Evolutionary conservation across 345 rosid genomes (phyloP), one percentile per base, ranked within the genome.

Genomic region (Ceriops zippeliana): DNA sequence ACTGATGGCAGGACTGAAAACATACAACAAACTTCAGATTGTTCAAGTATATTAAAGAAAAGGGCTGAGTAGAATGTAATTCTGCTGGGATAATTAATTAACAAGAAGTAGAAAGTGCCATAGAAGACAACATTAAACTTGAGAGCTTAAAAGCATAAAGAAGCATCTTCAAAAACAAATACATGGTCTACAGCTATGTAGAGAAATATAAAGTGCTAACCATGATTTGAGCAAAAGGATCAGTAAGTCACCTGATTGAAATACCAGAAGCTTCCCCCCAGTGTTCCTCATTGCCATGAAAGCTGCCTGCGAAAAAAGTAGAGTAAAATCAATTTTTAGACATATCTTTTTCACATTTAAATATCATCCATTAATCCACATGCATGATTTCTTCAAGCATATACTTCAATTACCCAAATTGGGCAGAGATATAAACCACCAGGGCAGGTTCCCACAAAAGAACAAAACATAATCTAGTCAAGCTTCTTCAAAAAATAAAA

Each of bases 201-300:
- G 17, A 26, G 15, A 10, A 42, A 42, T 37, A 11, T 10, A 42
- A 42, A 42, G 47, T 42, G 49, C 4, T 11, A 53, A 47, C 49
- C 17, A 13, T 42, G 16, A 38, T 5, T 26, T 42, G 15, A 49
- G 58, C n/a, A 52, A 8, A 32, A 9, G 54, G 32, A 56, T 63
- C 17, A 38, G 7, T 20, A 63, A 66, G 87, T 75, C 76, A 80
- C 98, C 98, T 87, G 97, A 90, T 70, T 93, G 98, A 75, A 93
- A 93, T 73, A 90, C 90, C 75, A 93, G 62, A 72, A 93, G 93
- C 81, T 90, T 90, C 61, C 98, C 98, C 30, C 98, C 98, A 69
- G 84, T 93, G 74, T 75, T 86, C 85, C 90, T 90, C 96, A 93
- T 79, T 19, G 92, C 90, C 85, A 90, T 80, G 80, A 79, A 90